Evolutionary conservation across 495 filamentous ascomycete genomes (phyloP).

Genomic region (Lophium mytilinum): DNA sequence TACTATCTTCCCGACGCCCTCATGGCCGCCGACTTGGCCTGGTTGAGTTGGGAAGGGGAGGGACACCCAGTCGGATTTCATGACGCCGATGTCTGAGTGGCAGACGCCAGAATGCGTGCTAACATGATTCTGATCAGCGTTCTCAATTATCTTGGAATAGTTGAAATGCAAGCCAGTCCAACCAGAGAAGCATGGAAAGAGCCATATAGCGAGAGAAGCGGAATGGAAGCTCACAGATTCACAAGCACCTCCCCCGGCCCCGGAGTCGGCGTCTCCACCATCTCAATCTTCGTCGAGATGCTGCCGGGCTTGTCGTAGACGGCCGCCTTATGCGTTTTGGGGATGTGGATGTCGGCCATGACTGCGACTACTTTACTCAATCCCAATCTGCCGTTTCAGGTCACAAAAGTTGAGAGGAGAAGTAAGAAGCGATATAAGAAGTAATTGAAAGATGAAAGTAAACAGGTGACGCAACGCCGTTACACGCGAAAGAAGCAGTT

Average conservation of each 20-base stretch:
- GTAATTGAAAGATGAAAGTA: no score
- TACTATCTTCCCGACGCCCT: constrained; percentile 40
- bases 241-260: constrained; percentile 57
- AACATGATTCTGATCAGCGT: no score
- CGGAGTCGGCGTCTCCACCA: constrained; percentile 59
- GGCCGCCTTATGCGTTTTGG: constrained; percentile 57
- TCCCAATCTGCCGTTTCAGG: no score
- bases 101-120: constrained; percentile 61
- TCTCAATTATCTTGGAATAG: no score
- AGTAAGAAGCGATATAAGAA: no score
- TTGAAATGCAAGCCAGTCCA: no score
- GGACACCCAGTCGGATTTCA: constrained; percentile 47
- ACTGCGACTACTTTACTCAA: neutral
- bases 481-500: no score
- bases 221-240: constrained; percentile 43
- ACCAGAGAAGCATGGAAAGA: no score
- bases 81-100: constrained; percentile 57
- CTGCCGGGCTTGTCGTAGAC: constrained; percentile 63
- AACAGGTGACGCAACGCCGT: no score
- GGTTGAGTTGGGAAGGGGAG: constrained; percentile 56
- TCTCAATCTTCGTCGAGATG: constrained; percentile 59
- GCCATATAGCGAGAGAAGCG: no score
- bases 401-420: no score
- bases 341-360: constrained; percentile 40
- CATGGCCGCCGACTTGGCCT: constrained; percentile 56